Evolutionary conservation across 2,329 filamentous ascomycete species (phyloP).

Genomic region (Phaeoacremonium minimum): DNA sequence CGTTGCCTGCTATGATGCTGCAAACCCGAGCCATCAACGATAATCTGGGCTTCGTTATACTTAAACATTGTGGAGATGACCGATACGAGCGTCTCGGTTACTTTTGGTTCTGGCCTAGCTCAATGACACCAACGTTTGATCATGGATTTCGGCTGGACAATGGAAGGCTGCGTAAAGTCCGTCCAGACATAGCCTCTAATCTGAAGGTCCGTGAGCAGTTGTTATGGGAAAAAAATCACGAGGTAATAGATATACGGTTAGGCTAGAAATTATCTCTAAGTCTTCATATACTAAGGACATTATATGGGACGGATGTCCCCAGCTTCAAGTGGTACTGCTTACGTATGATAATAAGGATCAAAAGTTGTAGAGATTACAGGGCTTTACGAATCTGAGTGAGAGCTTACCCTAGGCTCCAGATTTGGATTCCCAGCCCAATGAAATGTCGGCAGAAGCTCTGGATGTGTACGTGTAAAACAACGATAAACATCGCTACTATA

Average conservation of each 20-base stretch:
- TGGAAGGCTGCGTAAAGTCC: background rate
- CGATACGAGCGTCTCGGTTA: background rate
- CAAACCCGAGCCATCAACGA: background rate
- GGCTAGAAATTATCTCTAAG: background rate
- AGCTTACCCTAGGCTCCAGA: too few species aligned
- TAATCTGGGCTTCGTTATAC: too few species aligned
- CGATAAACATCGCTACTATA: too few species aligned
- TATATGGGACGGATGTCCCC: too few species aligned
- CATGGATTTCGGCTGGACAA: background rate
- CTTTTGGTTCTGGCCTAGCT: background rate
- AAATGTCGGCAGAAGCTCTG: too few species aligned
- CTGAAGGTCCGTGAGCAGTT: background rate
- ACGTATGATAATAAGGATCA: too few species aligned
- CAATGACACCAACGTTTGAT: background rate
- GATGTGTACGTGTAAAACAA: too few species aligned
- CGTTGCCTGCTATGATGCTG: slow-evolving; percentile 1
- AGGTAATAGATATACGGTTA: background rate
- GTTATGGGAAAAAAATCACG: background rate
- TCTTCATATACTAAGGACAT: too few species aligned
- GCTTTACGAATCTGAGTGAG: too few species aligned
- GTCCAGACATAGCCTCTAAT: background rate
- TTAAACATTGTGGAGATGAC: background rate
- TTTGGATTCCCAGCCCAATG: too few species aligned
- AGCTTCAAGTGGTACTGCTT: too few species aligned
- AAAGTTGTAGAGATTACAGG: too few species aligned